Evolutionary conservation across 352 stramenopile genomes (phyloP).

Genomic region (Labyrinthula sp.): DNA sequence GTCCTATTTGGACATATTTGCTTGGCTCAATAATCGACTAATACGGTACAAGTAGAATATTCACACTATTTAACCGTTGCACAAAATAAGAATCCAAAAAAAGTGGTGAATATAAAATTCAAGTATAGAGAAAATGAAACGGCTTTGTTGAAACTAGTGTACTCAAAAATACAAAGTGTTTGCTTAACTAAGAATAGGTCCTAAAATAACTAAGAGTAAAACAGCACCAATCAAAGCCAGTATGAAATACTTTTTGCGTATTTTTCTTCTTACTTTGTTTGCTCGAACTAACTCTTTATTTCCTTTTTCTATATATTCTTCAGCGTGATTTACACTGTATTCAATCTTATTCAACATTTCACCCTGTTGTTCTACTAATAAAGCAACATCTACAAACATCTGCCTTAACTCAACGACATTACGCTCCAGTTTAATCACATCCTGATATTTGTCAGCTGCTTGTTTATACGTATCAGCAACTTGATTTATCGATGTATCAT

Average conservation of each 20-base stretch:
- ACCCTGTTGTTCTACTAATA: slow-evolving; percentile 81
- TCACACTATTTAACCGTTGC: too few species aligned
- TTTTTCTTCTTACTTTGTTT: slow-evolving; percentile 79
- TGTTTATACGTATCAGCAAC: slow-evolving; percentile 56
- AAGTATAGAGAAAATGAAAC: too few species aligned
- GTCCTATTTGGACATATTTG: too few species aligned
- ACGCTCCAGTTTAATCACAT: slow-evolving; percentile 81
- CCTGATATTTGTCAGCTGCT: slow-evolving; percentile 87
- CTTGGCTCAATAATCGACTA: too few species aligned
- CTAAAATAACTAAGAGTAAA: slow-evolving; percentile 50
- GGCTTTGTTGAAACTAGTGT: too few species aligned
- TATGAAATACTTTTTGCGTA: slow-evolving; percentile 80
- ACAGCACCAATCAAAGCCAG: slow-evolving; percentile 41
- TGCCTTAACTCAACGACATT: slow-evolving; percentile 88
- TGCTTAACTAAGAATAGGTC: too few species aligned
- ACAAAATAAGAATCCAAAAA: too few species aligned
- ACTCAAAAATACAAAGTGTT: too few species aligned
- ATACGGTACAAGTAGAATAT: too few species aligned
- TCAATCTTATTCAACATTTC: slow-evolving; percentile 96
- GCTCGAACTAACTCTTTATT: slow-evolving; percentile 79
- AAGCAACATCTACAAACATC: slow-evolving; percentile 95
- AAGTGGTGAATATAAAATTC: too few species aligned
- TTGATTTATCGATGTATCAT: too few species aligned
- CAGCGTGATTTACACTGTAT: slow-evolving; percentile 70
- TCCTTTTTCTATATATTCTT: slow-evolving; percentile 83